A percentile compares a stretch with the other conserved stretches of the same genome.
Evolutionary conservation across 495 filamentous ascomycete genomes (phyloP).

Genomic region (Penicillium longicatenatum): DNA sequence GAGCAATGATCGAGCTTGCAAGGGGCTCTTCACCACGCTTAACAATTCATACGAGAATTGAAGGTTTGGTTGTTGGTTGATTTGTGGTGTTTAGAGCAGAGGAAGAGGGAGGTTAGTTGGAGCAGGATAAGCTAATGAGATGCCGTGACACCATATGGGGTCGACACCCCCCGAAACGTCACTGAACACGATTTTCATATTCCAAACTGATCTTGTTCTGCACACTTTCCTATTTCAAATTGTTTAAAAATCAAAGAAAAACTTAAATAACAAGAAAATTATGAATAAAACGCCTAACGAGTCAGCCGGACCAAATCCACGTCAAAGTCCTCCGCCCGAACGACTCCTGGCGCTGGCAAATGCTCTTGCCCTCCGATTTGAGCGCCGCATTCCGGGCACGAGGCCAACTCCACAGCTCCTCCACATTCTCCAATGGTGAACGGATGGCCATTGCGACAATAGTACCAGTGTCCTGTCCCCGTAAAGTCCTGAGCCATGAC

Average conservation of each 20-base stretch:
- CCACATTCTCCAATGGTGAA: slow-evolving; percentile 78
- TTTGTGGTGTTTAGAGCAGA: slow-evolving; percentile 5
- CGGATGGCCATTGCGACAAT: slow-evolving; percentile 60
- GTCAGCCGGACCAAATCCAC: too few relatives aligned
- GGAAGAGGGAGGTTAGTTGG: slow-evolving; percentile 10
- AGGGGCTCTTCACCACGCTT: slow-evolving; percentile 10
- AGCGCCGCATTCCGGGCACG: slow-evolving; percentile 66
- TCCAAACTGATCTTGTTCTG: background rate
- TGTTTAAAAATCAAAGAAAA: too few relatives aligned
- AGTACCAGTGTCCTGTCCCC: slow-evolving; percentile 69
- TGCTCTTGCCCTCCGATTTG: slow-evolving; percentile 63
- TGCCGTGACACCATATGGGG: slow-evolving; percentile 13
- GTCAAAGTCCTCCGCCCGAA: background rate
- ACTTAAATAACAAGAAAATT: too few relatives aligned
- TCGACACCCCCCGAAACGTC: slow-evolving; percentile 26
- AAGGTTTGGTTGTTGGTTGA: slow-evolving; percentile 1
- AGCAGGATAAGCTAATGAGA: slow-evolving; percentile 17
- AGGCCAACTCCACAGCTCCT: slow-evolving; percentile 61
- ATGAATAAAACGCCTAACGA: too few relatives aligned
- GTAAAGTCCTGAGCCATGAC: slow-evolving; percentile 55
- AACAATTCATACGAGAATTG: slow-evolving; percentile 16
- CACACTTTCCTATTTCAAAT: too few relatives aligned
- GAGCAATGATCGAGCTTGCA: slow-evolving; percentile 18
- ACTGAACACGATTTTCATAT: slow-evolving; percentile 4
- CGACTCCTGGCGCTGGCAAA: background rate